Conservation (phyloP, 768 basidiomycete genomes). For the Leccinum longicurvipes region DNA sequence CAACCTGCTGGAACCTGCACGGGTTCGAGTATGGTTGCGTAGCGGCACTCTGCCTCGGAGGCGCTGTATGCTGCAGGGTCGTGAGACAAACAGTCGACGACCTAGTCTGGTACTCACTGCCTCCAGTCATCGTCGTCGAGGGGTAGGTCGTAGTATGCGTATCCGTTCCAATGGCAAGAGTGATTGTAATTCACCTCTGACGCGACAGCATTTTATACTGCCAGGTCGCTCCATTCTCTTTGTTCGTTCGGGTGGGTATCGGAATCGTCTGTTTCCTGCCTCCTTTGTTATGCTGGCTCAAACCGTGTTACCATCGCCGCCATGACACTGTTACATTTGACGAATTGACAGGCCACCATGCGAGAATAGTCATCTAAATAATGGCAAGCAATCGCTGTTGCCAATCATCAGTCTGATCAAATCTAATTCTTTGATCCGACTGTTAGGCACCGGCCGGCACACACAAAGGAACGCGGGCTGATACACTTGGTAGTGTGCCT, state of each 20-base stretch:
- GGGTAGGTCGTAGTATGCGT: neutral
- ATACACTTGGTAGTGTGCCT: neutral
- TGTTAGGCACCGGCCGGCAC: neutral
- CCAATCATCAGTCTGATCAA: neutral
- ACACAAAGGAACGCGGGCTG: neutral
- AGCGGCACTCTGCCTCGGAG: neutral
- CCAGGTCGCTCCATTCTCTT: neutral
- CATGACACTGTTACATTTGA: neutral
- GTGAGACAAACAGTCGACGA: neutral
- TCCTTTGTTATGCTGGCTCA: slow-evolving; percentile 5
- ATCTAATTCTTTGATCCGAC: neutral
- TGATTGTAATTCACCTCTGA: neutral
- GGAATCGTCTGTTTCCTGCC: neutral
- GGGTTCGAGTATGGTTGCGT: slow-evolving; percentile 11
- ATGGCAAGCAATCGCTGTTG: neutral
- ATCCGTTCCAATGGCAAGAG: neutral
- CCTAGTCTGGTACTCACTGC: neutral
- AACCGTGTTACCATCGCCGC: neutral
- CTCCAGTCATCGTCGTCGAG: neutral
- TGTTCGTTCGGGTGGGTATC: neutral
- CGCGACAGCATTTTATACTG: neutral
- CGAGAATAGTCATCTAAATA: neutral
- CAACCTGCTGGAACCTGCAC: slow-evolving; percentile 15
- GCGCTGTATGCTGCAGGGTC: neutral
- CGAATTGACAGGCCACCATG: neutral